phyloP scores from a whole-genome alignment of 2,329 filamentous ascomycete species.

The Orbilia quercus region DNA sequence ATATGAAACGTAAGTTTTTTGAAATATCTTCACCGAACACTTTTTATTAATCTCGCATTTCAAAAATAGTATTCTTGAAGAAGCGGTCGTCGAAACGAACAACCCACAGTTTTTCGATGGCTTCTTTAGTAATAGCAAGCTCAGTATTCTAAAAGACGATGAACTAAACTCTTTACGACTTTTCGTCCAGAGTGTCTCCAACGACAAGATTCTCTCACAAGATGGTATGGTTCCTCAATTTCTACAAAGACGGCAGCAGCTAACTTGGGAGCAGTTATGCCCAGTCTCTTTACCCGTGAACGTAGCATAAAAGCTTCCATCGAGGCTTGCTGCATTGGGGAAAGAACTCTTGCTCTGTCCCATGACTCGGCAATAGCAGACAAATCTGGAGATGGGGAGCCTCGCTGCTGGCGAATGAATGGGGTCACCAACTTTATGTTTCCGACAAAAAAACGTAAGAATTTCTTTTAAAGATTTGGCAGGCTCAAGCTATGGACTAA shows the following conservation, averaged over 20 bases:
- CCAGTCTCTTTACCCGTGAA: constrained; percentile 36
- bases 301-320: constrained; percentile 41
- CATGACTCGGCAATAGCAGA: constrained; percentile 51
- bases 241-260: too few species aligned
- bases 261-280: constrained; percentile 19
- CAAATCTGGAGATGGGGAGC: constrained; percentile 23
- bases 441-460: constrained; percentile 40
- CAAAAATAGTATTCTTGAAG: constrained; percentile 25
- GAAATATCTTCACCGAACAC: background rate
- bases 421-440: constrained; percentile 43
- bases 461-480: background rate
- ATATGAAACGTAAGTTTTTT: constrained; percentile 26
- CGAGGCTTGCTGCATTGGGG: constrained; percentile 45
- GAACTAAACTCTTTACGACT: constrained; percentile 42
- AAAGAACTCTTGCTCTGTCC: constrained; percentile 32
- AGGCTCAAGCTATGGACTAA: background rate
- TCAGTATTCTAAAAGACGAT: constrained; percentile 35
- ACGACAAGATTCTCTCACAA: constrained; percentile 45
- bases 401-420: constrained; percentile 43
- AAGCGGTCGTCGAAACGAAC: constrained; percentile 28
- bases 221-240: constrained; percentile 43
- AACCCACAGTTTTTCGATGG: constrained; percentile 39
- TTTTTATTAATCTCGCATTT: background rate
- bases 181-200: constrained; percentile 39
- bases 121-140: constrained; percentile 49